Evolutionary conservation across 345 rosid species (phyloP), one percentile per base, ranked within the genome.

Genomic region (Lumnitzera littorea): DNA sequence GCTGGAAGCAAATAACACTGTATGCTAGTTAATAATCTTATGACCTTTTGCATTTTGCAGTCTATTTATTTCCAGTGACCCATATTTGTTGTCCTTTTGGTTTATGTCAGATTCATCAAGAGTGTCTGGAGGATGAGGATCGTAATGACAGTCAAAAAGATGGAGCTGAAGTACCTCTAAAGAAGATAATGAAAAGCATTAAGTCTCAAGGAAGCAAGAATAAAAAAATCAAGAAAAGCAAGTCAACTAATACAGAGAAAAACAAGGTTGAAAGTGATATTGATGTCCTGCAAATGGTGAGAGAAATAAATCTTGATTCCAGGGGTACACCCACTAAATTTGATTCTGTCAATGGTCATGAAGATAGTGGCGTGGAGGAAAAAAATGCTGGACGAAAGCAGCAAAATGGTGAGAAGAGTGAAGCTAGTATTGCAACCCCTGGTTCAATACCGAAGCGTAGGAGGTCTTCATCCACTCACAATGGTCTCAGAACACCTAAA

Each of bases 241-340:
- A 73, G 70, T 56, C 79, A 62, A 61, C 66, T 65, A 63, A 76
- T 11, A 77, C 67, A 65, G 83, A 78, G 72, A 72, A 63, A 49
- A 76, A 75, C 62, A 76, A 72, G 65, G 78, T 72, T 65, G 86
- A 78, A 67, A 82, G 68, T 67, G 95, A 82, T 76, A 84, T 94
- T 46, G 96, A 90, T 68, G 83, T 94, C 65, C 77, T 94, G 76
- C 80, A 86, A 72, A 76, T 88, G 97, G 99, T 90, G 70, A 84
- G 96, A 76, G 96, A 88, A 69, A 90, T 94, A 75, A 90, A 90
- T 70, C 66, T 83, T 77, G 95, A 82, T 78, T 80, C 80, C 70
- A 23, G 79, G 61, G 83, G 62, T 66, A 55, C 50, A 60, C 46
- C 88, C 63, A 70, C 70, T 64, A 87, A 78, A 68, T 86, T 84